Evolutionary conservation across 225 moss, liverwort and hornwort species (phyloP).

Genomic region (Lunularia cruciata): DNA sequence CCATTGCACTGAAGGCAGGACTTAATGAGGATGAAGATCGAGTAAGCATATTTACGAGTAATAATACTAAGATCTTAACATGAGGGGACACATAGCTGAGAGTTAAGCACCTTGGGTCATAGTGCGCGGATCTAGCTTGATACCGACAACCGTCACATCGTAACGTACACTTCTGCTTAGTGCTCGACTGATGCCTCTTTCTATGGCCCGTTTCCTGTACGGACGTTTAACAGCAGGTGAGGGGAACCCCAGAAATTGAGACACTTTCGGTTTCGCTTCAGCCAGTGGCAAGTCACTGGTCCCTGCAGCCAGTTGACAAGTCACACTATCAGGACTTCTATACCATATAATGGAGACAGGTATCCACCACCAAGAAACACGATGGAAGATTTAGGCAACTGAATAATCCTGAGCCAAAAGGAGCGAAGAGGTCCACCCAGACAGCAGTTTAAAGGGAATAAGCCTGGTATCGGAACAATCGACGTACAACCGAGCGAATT

Average conservation of each 20-base stretch:
- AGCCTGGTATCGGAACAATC: too few species aligned
- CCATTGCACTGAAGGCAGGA: too few species aligned
- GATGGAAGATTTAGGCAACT: too few species aligned
- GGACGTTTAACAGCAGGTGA: slow-evolving; percentile 30
- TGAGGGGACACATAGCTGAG: neutral
- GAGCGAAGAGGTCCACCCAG: too few species aligned
- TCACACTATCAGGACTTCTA: slow-evolving; percentile 1
- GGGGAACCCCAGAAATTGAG: slow-evolving; percentile 23
- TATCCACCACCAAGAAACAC: too few species aligned
- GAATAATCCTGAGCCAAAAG: too few species aligned
- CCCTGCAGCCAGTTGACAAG: neutral
- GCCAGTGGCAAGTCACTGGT: slow-evolving; percentile 10
- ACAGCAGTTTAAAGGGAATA: too few species aligned
- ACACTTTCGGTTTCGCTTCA: slow-evolving; percentile 24
- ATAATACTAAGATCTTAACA: too few species aligned
- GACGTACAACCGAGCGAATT: too few species aligned
- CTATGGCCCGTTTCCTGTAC: slow-evolving; percentile 27
- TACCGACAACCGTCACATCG: neutral
- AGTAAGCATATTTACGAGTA: too few species aligned
- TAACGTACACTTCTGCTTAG: slow-evolving; percentile 21
- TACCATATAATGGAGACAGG: too few species aligned
- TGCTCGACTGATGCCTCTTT: slow-evolving; percentile 26
- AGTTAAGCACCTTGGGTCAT: slow-evolving; percentile 28
- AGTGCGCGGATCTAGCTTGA: slow-evolving; percentile 30
- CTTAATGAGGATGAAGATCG: too few species aligned